Evolutionary conservation across 345 rosid species (phyloP).

Genomic region (Salix udensis): DNA sequence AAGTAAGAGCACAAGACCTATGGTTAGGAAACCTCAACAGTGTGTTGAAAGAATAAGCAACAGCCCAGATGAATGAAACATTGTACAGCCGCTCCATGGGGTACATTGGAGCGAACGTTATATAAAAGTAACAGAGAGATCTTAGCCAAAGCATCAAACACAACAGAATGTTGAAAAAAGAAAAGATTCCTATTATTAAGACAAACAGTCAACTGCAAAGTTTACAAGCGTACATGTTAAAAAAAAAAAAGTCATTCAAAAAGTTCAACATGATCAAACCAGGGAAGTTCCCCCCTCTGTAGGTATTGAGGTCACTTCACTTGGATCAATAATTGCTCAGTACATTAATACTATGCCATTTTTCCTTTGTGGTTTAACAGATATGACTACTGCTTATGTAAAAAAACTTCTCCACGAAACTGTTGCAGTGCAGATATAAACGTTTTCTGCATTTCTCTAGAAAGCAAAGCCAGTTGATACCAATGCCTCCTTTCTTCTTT

Average conservation of each 20-base stretch:
- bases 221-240: neutral
- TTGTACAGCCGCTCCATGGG: neutral
- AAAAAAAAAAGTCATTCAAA: neutral
- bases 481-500: neutral
- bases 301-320: neutral
- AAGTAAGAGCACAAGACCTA: slow-evolving; percentile 13
- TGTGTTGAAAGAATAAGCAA: neutral
- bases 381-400: no score
- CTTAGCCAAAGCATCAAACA: neutral
- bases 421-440: no score
- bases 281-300: neutral
- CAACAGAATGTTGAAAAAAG: neutral
- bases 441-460: neutral
- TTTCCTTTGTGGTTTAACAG: no score
- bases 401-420: no score
- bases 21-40: slow-evolving; percentile 9
- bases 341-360: no score
- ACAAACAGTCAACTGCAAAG: neutral
- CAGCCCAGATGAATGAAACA: neutral
- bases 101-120: neutral
- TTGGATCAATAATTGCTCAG: neutral
- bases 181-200: neutral
- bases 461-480: neutral
- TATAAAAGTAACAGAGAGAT: slow-evolving; percentile 4
- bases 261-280: neutral